A percentile compares a stretch with the other conserved stretches of the same genome.
phyloP scores from a whole-genome alignment of 441 rosid species.

The Pelargonium myrrhifolium region DNA sequence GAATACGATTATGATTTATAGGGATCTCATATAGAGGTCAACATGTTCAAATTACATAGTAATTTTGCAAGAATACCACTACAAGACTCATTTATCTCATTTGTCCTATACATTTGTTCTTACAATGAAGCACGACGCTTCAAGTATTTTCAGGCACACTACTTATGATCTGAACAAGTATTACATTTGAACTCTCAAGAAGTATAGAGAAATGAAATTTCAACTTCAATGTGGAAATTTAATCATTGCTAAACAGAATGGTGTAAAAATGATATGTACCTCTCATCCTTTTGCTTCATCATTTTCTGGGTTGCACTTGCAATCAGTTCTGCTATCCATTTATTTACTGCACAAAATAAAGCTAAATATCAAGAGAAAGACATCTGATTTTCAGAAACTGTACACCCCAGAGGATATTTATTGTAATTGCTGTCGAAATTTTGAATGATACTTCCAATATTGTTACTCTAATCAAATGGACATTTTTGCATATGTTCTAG shows the following conservation, averaged over 20 bases:
- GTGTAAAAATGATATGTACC: slow-evolving; percentile 32
- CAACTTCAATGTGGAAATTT: slow-evolving; percentile 1
- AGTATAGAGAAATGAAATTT: slow-evolving; percentile 2
- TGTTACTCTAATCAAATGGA: background rate
- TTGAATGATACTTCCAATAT: slow-evolving; percentile 6
- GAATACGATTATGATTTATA: too few relatives aligned
- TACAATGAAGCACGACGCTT: background rate
- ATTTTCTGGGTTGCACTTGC: slow-evolving; percentile 86
- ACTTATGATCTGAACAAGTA: background rate
- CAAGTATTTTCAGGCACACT: background rate
- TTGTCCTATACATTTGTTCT: slow-evolving; percentile 1
- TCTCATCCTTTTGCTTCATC: slow-evolving; percentile 99
- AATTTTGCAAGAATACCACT: too few relatives aligned
- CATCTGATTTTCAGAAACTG: background rate
- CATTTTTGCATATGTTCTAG: background rate
- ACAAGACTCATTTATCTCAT: background rate
- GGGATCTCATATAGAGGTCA: background rate
- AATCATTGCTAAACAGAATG: background rate
- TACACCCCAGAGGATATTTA: background rate
- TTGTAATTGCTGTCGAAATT: background rate
- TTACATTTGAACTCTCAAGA: background rate
- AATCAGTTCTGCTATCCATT: slow-evolving; percentile 83
- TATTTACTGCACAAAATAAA: slow-evolving; percentile 51
- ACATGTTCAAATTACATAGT: background rate
- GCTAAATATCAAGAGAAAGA: slow-evolving; percentile 14